Percentiles rank a stretch among this genome's conserved stretches.
Conservation (phyloP, 2,329 filamentous ascomycete genomes). For the Coniochaeta sp. region DNA sequence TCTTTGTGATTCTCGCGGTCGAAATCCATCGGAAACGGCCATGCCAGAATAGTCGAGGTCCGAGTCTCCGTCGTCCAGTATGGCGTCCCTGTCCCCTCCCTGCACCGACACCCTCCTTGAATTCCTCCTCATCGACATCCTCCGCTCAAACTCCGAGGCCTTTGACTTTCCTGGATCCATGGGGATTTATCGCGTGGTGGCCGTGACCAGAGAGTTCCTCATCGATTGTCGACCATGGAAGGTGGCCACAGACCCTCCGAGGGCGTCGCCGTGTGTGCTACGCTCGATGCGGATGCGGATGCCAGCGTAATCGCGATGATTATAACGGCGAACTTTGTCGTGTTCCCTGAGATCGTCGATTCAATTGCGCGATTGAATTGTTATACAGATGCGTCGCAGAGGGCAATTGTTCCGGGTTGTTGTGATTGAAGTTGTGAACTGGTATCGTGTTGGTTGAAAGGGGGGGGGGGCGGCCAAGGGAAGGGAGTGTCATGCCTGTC, state of each 20-base stretch:
- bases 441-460: background rate
- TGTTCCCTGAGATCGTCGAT: background rate
- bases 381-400: background rate
- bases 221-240: background rate
- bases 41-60: conserved; percentile 39
- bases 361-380: background rate
- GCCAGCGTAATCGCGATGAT: background rate
- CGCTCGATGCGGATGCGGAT: background rate
- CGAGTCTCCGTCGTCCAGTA: conserved; percentile 28
- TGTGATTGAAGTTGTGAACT: background rate
- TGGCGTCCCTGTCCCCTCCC: conserved; percentile 13
- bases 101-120: conserved; percentile 31
- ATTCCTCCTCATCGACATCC: conserved; percentile 32
- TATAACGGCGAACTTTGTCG: background rate
- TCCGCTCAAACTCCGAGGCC: conserved; percentile 27
- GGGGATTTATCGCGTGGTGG: background rate
- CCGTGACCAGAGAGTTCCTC: background rate
- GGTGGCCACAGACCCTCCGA: background rate
- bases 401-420: background rate
- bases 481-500: background rate
- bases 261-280: background rate
- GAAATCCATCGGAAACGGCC: conserved; percentile 46
- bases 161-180: background rate
- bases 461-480: too few species aligned
- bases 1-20: conserved; percentile 21